Evolutionary conservation across 495 filamentous ascomycete genomes (phyloP).

Genomic region (Xanthoparmelia taractica): DNA sequence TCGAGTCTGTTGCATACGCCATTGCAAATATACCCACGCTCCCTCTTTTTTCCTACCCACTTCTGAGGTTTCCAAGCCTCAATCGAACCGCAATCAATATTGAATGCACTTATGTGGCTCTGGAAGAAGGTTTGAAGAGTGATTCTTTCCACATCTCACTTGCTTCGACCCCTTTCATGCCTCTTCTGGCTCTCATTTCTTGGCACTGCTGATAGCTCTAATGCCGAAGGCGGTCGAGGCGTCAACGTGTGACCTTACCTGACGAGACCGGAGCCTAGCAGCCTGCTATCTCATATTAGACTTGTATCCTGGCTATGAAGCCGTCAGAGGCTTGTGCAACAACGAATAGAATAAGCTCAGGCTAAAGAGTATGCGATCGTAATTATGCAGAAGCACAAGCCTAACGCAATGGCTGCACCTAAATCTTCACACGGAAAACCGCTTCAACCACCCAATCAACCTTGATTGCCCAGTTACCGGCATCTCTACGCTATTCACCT

Average conservation of each 20-base stretch:
- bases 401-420: constrained; percentile 1
- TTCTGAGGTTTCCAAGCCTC: not conserved
- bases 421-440: not conserved
- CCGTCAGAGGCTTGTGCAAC: constrained; percentile 10
- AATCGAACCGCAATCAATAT: not conserved
- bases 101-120: not conserved
- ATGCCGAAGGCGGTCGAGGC: not conserved
- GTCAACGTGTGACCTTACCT: not conserved
- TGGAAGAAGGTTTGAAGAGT: not conserved
- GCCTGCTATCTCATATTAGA: constrained; percentile 7
- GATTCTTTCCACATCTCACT: constrained; percentile 3
- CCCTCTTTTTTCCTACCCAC: not conserved
- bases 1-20: not conserved
- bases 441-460: not conserved
- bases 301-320: constrained; percentile 4
- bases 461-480: not conserved
- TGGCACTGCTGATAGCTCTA: constrained; percentile 5
- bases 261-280: constrained; percentile 8
- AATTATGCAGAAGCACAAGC: constrained; percentile 6
- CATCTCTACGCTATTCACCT: not conserved
- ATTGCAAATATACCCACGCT: not conserved
- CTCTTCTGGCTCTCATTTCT: not conserved
- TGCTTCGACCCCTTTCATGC: constrained; percentile 3
- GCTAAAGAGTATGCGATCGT: constrained; percentile 3
- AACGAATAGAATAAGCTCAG: constrained; percentile 7